A percentile compares a stretch with the other conserved stretches of the same genome.
These are phyloP conservation scores for Daedalea quercina DNA, from an alignment of 768 basidiomycete species.

Conservation along the genomic window DNA sequence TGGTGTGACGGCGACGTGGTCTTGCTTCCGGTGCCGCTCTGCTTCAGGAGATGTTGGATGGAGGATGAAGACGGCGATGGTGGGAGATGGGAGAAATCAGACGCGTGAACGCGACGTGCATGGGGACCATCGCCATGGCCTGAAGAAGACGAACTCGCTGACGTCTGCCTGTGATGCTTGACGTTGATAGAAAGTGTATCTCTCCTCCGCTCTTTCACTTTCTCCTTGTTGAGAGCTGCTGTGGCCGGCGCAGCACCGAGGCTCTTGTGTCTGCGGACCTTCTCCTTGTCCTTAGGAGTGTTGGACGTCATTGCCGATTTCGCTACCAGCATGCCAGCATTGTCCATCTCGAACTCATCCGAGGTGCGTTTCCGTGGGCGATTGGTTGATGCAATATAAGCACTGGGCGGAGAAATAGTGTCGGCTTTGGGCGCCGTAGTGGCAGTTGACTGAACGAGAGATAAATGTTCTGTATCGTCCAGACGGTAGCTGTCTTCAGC, in stretches of 20 bases:
- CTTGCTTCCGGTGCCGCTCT: slow-evolving; percentile 37
- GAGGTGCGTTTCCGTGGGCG: slow-evolving; percentile 72
- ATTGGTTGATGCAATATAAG: slow-evolving; percentile 48
- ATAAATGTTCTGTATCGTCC: too few species aligned
- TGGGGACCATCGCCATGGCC: slow-evolving; percentile 42
- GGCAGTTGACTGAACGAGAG: background rate
- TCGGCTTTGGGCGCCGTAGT: background rate
- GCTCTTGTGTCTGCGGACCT: slow-evolving; percentile 64
- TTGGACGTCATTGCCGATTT: slow-evolving; percentile 31
- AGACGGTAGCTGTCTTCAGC: background rate
- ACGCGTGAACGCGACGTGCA: slow-evolving; percentile 57
- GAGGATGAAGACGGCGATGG: slow-evolving; percentile 89
- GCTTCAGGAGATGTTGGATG: slow-evolving; percentile 75
- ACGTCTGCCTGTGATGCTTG: slow-evolving; percentile 57
- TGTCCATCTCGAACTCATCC: slow-evolving; percentile 78
- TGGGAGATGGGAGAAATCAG: slow-evolving; percentile 84
- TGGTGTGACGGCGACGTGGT: slow-evolving; percentile 31
- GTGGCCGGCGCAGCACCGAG: slow-evolving; percentile 49
- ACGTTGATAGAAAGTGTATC: slow-evolving; percentile 25
- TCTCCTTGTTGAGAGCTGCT: slow-evolving; percentile 31
- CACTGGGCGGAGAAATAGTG: slow-evolving; percentile 47
- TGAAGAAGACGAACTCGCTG: slow-evolving; percentile 61
- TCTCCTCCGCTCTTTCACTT: slow-evolving; percentile 35
- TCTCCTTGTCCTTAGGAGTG: slow-evolving; percentile 37
- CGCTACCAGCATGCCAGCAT: slow-evolving; percentile 51